Evolutionary conservation across 768 basidiomycete genomes (phyloP), one percentile per base, ranked within the genome.

Genomic region (Cubamyces sp.): DNA sequence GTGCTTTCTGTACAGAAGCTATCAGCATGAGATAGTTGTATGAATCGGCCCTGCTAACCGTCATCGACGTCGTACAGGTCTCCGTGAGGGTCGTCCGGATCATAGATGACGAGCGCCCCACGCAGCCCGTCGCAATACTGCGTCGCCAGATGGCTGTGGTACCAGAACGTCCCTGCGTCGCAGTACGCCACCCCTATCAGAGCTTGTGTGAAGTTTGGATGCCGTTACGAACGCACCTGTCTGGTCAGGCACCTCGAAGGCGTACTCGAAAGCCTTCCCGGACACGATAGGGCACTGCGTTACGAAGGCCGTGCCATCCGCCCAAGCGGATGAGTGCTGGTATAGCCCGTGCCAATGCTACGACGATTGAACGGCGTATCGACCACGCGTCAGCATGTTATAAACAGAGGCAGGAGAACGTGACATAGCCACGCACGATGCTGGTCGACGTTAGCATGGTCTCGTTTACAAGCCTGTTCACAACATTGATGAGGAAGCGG

Each of bases 271-370:
- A 0, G 78, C 77, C 37, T 76, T 39, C 3, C 74, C 76, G 0
- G 82, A 55, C 19, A 63, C 58, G 39, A 75, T 73, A 1, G 74
- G 74, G 47, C 74, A 75, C 56, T 75, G 74, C 65, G 78, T 82
- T 37, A 82, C 81, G 60, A 81, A 82, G 1, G 76, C 68, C 14
- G 74, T 45, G 7, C 83, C 83, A 50, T 84, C 83, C 50, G 79
- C 81, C 37, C 77, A 73, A 4, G 78, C 78, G 15, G 75, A 73
- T 12, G 71, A 70, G 18, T 73, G 60, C 64, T 83, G 82, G 60
- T 77, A 79, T 8, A 83, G 37, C 8, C 82, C 82, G 58, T 83
- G 82, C 82, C 82, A 83, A 28, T 71, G 70, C 70, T 71, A 40
- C 19, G 21, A 37, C 34, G 9, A 30, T 28, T 18, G 76, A 61